These are phyloP conservation scores for Paecilomyces sp. DNA, from an alignment of 2,329 filamentous ascomycete genomes.

Conservation along the genomic window DNA sequence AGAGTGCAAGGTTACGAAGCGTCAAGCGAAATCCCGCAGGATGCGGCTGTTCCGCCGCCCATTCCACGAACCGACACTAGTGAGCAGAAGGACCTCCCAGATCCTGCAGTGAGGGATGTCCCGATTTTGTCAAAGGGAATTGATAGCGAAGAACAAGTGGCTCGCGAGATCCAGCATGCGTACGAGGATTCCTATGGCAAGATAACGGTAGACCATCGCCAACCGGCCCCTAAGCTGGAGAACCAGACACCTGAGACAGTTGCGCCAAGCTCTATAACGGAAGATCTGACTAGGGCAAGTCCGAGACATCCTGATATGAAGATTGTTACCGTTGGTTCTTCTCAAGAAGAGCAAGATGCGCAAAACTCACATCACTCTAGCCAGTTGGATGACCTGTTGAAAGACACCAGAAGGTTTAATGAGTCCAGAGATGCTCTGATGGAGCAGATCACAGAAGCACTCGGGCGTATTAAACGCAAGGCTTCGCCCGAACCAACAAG, in stretches of 20 bases:
- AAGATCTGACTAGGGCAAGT: background rate
- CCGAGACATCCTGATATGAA: background rate
- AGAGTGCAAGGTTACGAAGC: slow-evolving; percentile 4
- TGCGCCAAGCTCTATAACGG: background rate
- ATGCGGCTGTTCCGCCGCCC: background rate
- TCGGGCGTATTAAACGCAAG: slow-evolving; percentile 5
- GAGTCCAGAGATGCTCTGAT: slow-evolving; percentile 3
- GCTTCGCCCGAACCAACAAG: slow-evolving; percentile 4
- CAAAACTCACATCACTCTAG: background rate
- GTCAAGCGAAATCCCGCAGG: background rate
- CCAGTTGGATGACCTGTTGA: background rate
- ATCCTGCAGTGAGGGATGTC: background rate
- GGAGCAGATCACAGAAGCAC: slow-evolving; percentile 3
- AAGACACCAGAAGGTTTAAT: slow-evolving; percentile 3
- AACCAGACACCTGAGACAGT: slow-evolving; percentile 1
- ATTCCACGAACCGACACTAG: background rate
- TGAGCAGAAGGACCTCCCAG: background rate
- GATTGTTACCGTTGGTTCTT: background rate
- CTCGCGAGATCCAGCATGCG: slow-evolving; percentile 11
- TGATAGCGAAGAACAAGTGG: slow-evolving; percentile 3
- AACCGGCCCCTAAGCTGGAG: background rate
- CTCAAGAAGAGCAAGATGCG: background rate
- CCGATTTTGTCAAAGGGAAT: background rate
- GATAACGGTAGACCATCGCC: slow-evolving; percentile 9
- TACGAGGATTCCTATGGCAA: slow-evolving; percentile 16